A percentile compares a stretch with the other conserved stretches of the same genome.
These are phyloP conservation scores for Paratinospora sagittata DNA, from an alignment of 164 flowering plant genomes.

Conservation along the genomic window DNA sequence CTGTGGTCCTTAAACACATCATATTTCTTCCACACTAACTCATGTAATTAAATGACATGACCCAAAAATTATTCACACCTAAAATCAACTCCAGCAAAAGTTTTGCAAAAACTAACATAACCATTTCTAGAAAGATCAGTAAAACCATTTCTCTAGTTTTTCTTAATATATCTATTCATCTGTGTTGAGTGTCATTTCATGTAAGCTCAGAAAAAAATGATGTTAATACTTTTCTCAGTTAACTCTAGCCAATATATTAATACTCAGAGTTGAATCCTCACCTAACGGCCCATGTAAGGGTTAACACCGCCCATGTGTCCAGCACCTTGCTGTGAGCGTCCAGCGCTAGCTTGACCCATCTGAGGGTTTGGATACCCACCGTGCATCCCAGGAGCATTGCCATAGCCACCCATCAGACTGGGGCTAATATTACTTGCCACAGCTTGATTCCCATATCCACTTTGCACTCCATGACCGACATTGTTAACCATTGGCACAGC, in stretches of 20 bases:
- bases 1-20: too few relatives aligned
- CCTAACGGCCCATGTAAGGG: slow-evolving; percentile 57
- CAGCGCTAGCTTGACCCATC: slow-evolving; percentile 41
- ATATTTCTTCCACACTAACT: too few relatives aligned
- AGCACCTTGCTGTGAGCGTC: slow-evolving; percentile 48
- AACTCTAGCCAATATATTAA: background rate
- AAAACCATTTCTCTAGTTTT: too few relatives aligned
- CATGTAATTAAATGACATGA: too few relatives aligned
- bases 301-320: slow-evolving; percentile 39
- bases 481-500: slow-evolving; percentile 23
- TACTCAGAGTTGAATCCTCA: slow-evolving; percentile 2
- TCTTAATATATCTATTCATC: too few relatives aligned
- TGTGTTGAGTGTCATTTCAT: too few relatives aligned
- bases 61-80: too few relatives aligned
- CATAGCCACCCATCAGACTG: slow-evolving; percentile 48
- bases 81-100: too few relatives aligned
- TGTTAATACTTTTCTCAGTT: too few relatives aligned
- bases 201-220: too few relatives aligned
- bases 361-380: slow-evolving; percentile 50
- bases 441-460: slow-evolving; percentile 44
- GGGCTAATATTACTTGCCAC: slow-evolving; percentile 21
- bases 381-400: slow-evolving; percentile 45
- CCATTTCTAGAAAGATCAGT: too few relatives aligned
- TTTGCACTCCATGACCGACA: slow-evolving; percentile 37
- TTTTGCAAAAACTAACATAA: too few relatives aligned